Conservation (phyloP, 805 yeast species). For the Brettanomyces bruxellensis region DNA sequence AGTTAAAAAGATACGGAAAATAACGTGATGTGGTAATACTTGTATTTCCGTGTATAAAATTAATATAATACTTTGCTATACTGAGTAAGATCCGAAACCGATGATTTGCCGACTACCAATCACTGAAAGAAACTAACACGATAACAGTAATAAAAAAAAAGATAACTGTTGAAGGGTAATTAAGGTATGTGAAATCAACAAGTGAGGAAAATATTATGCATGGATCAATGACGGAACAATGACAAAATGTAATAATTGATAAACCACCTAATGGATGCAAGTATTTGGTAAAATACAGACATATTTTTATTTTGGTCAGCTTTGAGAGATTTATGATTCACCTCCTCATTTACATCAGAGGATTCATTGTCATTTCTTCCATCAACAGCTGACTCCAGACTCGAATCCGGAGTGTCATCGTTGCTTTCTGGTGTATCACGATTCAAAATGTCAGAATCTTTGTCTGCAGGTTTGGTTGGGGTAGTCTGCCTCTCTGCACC, state of each 20-base stretch:
- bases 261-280: conserved; percentile 11
- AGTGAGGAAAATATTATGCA: not conserved
- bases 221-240: conserved; percentile 5
- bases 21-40: not conserved
- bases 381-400: too few relatives aligned
- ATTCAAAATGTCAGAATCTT: not conserved
- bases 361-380: too few relatives aligned
- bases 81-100: not conserved
- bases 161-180: not conserved
- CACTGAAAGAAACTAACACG: too few relatives aligned
- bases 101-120: too few relatives aligned
- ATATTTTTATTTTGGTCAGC: too few relatives aligned
- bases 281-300: conserved; percentile 1
- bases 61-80: not conserved
- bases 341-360: not conserved
- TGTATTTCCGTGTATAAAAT: not conserved
- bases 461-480: not conserved
- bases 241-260: conserved; percentile 10
- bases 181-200: not conserved
- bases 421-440: not conserved
- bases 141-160: too few relatives aligned
- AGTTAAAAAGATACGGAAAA: conserved; percentile 45
- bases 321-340: not conserved
- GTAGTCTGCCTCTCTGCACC: not conserved
- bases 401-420: too few relatives aligned